These are phyloP conservation scores for Aspergillus thermomutatus DNA, from an alignment of 2,329 filamentous ascomycete species.

Conservation along the genomic window DNA sequence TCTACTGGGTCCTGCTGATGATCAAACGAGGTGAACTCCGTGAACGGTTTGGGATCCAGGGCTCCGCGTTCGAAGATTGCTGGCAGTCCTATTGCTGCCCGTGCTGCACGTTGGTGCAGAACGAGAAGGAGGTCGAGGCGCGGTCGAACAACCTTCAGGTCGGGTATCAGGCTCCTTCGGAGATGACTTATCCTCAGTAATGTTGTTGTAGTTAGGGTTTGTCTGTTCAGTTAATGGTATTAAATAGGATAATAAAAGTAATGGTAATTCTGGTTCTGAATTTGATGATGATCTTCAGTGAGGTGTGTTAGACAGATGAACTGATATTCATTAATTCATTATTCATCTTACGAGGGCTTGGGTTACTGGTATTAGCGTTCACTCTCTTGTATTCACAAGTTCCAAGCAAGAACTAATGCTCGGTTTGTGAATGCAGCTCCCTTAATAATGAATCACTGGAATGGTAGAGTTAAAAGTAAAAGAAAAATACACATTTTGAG, in stretches of 20 bases:
- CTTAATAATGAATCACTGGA: not conserved
- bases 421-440: not conserved
- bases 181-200: slow-evolving; percentile 18
- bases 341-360: not conserved
- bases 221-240: not conserved
- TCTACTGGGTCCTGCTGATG: slow-evolving; percentile 45
- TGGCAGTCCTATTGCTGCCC: slow-evolving; percentile 54
- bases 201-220: not conserved
- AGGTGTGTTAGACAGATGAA: no score
- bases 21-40: slow-evolving; percentile 55
- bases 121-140: slow-evolving; percentile 51
- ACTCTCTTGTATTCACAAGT: no score
- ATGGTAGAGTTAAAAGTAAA: slow-evolving; percentile 1
- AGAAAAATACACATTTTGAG: slow-evolving; percentile 25
- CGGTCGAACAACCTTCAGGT: slow-evolving; percentile 13
- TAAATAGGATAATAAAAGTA: not conserved
- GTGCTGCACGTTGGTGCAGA: slow-evolving; percentile 57
- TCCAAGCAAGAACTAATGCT: no score
- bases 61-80: slow-evolving; percentile 49
- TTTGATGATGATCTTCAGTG: not conserved
- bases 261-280: not conserved
- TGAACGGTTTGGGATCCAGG: slow-evolving; percentile 52
- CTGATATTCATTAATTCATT: not conserved
- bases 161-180: slow-evolving; percentile 24
- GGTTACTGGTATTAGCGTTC: no score